Base-by-base conservation (phyloP, 176 grass and related monocot genomes). In the Carex cristatella region DNA sequence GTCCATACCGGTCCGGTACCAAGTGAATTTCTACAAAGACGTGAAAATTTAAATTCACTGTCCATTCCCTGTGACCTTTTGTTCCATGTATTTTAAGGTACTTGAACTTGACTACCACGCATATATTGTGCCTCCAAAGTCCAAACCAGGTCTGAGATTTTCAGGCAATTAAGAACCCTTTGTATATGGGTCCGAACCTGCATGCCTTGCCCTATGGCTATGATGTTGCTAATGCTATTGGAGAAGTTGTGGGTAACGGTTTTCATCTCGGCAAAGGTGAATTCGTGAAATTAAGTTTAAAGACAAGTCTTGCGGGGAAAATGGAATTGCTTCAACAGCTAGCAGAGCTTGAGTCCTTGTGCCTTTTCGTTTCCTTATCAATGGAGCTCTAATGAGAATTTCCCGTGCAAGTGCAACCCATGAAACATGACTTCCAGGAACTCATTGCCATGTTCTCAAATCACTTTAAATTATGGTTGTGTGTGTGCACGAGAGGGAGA, bases 151-250 rank as follows among this genome's bases (percentile, higher is more conserved):
- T 40, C 37, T 86, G 49, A 94, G 86, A 0, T 14, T 16, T 30
- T 28, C 91, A 74, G 68, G 91, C 57, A 94, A 23, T 23, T 23
- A 23, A 42, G 89, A 84, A 90, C 10, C 95, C 95, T 91, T 90
- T 98, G 88, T 98, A 94, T 35, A 98, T 91, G 12, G 95, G 95
- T 35, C 95, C 95, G 82, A 98, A 98, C 0, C 92, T 91, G 48
- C 92, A 92, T 35, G 48, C 92, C 92, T 35, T 92, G 87, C 54
- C 95, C 1, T 1, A 33, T 23, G 23, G 1, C 95, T 61, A 98
- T 86, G 65, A 94, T 87, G 86, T 94, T 98, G 73, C 60, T 2
- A 70, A 93, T 98, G 73, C 60, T 2, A 70, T 61, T 73, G 61
- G 95, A 90, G 86, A 94, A 98, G 84, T 91, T 98, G 76, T 72